Evolutionary conservation across 1,284 basidiomycete species (phyloP).

Genomic region (Pseudozyma thailandica): DNA sequence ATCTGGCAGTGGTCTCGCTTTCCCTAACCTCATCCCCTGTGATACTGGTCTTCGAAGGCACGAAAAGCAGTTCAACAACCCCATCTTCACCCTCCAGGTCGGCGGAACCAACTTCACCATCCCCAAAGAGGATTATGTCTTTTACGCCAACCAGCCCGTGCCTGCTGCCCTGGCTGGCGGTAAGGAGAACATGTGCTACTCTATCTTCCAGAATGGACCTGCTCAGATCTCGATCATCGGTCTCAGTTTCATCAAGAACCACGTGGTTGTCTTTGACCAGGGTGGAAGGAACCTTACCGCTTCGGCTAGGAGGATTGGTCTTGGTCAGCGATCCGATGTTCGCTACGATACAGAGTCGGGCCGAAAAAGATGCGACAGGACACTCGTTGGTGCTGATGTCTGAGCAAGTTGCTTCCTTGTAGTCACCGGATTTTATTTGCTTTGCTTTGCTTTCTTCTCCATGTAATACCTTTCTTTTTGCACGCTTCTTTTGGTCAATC

Average conservation of each 20-base stretch:
- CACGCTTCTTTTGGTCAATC: no score
- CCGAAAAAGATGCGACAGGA: neutral
- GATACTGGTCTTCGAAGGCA: slow-evolving; percentile 49
- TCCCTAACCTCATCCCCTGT: slow-evolving; percentile 55
- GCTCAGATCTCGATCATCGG: slow-evolving; percentile 50
- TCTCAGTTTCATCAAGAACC: slow-evolving; percentile 58
- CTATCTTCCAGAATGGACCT: slow-evolving; percentile 51
- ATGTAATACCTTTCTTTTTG: no score
- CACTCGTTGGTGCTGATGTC: neutral
- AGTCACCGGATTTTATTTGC: neutral
- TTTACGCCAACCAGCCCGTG: slow-evolving; percentile 53
- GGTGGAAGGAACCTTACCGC: slow-evolving; percentile 36
- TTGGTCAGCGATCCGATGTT: slow-evolving; percentile 42
- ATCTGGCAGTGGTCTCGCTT: slow-evolving; percentile 26
- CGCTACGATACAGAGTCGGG: slow-evolving; percentile 25
- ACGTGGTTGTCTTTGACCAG: slow-evolving; percentile 52
- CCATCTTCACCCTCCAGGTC: slow-evolving; percentile 38
- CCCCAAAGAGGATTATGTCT: slow-evolving; percentile 53
- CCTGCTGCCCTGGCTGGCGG: slow-evolving; percentile 37
- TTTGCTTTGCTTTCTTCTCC: neutral
- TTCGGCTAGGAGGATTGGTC: slow-evolving; percentile 38
- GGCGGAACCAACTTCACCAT: slow-evolving; percentile 46
- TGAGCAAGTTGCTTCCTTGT: neutral
- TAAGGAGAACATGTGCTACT: slow-evolving; percentile 46
- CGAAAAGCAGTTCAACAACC: slow-evolving; percentile 39